phyloP scores from a whole-genome alignment of 495 filamentous ascomycete species.

The Aspergillus cavernicola region DNA sequence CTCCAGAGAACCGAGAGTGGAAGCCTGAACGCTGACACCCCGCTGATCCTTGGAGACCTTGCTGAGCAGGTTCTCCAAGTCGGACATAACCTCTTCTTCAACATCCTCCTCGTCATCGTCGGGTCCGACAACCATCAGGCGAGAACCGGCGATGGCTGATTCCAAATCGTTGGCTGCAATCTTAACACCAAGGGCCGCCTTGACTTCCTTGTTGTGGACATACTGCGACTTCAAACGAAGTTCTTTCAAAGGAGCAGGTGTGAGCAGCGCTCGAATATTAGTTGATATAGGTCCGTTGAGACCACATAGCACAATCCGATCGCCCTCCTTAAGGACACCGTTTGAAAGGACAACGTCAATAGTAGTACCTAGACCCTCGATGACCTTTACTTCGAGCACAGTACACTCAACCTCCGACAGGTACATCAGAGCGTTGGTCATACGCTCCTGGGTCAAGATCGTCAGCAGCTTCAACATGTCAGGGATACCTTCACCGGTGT shows the following conservation, averaged over 20 bases:
- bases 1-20: constrained; percentile 95
- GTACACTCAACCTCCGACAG: constrained; percentile 96
- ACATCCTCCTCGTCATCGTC: constrained; percentile 97
- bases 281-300: constrained; percentile 91
- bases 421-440: constrained; percentile 98
- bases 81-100: constrained; percentile 92
- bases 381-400: constrained; percentile 97
- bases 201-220: constrained; percentile 99
- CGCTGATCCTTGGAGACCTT: constrained; percentile 85
- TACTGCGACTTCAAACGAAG: constrained; percentile 90
- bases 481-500: constrained; percentile 97
- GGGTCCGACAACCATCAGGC: constrained; percentile 86
- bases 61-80: constrained; percentile 86
- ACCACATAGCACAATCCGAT: constrained; percentile 92
- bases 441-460: constrained; percentile 89
- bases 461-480: constrained; percentile 98
- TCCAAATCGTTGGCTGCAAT: constrained; percentile 96
- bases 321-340: constrained; percentile 91
- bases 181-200: constrained; percentile 97
- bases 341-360: constrained; percentile 98
- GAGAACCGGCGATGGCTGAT: constrained; percentile 93
- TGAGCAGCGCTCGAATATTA: constrained; percentile 94
- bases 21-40: constrained; percentile 96
- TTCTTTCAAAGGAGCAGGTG: constrained; percentile 91
- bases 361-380: constrained; percentile 97